Conservation (phyloP, 2,329 filamentous ascomycete species). For the Aphanocladium album region DNA sequence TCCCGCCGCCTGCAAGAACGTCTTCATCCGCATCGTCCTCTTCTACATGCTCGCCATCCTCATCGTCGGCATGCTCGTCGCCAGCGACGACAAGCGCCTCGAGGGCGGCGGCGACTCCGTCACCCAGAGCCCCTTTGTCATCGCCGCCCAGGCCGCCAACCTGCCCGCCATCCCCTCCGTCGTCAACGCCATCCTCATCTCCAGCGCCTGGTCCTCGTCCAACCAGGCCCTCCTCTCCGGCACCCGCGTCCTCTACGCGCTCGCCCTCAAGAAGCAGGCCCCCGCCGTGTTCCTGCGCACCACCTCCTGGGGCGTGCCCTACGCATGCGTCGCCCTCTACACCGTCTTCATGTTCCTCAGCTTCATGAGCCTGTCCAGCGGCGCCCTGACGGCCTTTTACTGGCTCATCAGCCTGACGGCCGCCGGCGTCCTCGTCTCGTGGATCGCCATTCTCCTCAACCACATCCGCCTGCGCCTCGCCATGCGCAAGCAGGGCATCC, state of each 20-base stretch:
- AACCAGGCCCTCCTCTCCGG: constrained; percentile 61
- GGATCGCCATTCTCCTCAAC: constrained; percentile 56
- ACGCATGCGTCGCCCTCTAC: constrained; percentile 51
- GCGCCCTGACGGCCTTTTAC: constrained; percentile 59
- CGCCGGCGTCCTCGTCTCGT: constrained; percentile 58
- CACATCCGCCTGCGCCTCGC: constrained; percentile 53
- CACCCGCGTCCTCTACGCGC: constrained; percentile 54
- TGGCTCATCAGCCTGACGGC: constrained; percentile 60
- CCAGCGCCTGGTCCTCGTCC: constrained; percentile 63
- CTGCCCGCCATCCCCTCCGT: constrained; percentile 64
- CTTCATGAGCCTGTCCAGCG: constrained; percentile 52
- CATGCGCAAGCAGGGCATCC: constrained; percentile 50
- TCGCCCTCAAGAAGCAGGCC: constrained; percentile 55
- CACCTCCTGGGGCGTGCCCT: constrained; percentile 58
- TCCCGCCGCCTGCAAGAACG: constrained; percentile 50
- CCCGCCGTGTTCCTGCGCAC: constrained; percentile 55
- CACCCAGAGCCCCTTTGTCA: constrained; percentile 60
- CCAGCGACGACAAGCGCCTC: constrained; percentile 52
- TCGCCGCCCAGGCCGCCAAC: constrained; percentile 63
- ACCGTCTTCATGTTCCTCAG: constrained; percentile 51
- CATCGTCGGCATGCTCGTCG: constrained; percentile 64
- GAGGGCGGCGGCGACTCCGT: constrained; percentile 37
- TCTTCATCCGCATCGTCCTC: constrained; percentile 53
- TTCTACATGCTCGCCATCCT: constrained; percentile 63
- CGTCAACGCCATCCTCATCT: constrained; percentile 73